Conservation (phyloP, 192 early-diverging fungal species). For the Dispira parvispora region DNA sequence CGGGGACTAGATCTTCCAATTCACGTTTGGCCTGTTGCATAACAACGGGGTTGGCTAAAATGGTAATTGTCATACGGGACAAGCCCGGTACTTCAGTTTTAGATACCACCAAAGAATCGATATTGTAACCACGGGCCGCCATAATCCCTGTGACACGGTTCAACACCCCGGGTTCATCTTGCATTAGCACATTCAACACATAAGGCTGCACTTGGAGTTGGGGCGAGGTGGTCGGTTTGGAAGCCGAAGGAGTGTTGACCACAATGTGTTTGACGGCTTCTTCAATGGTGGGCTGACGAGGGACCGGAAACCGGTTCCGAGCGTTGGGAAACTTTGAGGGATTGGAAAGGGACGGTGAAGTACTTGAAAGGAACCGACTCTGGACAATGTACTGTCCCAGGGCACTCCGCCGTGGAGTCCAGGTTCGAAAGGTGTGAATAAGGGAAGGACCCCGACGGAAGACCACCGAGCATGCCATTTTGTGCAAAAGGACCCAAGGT, state of each 20-base stretch:
- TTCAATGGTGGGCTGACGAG: constrained; percentile 20
- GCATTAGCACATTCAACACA: constrained; percentile 86
- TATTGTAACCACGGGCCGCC: constrained; percentile 90
- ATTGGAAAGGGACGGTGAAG: neutral
- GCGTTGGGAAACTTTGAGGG: neutral
- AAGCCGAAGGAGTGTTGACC: neutral
- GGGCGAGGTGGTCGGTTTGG: neutral
- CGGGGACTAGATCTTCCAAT: constrained; percentile 86
- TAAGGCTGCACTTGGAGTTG: constrained; percentile 15
- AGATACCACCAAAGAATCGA: constrained; percentile 90
- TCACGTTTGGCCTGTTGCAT: constrained; percentile 87
- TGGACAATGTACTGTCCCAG: neutral
- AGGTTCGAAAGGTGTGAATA: constrained; percentile 10
- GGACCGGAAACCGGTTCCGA: neutral
- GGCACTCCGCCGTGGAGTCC: neutral
- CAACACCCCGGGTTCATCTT: constrained; percentile 71
- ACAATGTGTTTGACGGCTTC: constrained; percentile 11
- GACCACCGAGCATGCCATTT: no score
- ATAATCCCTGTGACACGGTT: constrained; percentile 69
- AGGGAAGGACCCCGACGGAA: constrained; percentile 23
- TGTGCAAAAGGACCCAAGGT: no score
- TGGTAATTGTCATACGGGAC: constrained; percentile 84
- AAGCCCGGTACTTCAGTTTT: constrained; percentile 89
- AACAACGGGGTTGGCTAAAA: constrained; percentile 62
- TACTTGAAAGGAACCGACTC: neutral